Conservation (phyloP, 371 early-diverging fungal species). For the Funneliformis caledonium region DNA sequence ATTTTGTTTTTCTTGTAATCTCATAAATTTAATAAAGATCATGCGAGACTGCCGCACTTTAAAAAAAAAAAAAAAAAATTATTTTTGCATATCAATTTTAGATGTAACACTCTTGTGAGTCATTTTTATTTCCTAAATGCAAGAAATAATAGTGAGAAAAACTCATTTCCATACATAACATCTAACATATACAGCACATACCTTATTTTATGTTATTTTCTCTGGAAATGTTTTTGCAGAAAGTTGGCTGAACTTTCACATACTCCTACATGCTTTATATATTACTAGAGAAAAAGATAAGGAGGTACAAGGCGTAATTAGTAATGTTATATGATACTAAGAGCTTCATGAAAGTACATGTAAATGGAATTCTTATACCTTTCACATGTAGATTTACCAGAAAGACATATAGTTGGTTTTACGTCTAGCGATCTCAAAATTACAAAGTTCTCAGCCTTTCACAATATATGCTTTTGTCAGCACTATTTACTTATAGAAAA, state of each 20-base stretch:
- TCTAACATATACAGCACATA: constrained; percentile 9
- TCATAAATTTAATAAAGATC: no score
- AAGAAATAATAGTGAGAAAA: neutral
- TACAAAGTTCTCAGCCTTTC: neutral
- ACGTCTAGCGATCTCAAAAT: neutral
- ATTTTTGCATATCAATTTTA: no score
- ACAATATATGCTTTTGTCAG: neutral
- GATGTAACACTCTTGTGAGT: no score
- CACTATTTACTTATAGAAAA: neutral
- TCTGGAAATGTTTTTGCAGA: neutral
- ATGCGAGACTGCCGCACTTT: no score
- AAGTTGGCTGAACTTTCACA: constrained; percentile 24
- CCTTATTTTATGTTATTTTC: neutral
- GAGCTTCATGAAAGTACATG: constrained; percentile 29
- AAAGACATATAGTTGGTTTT: neutral
- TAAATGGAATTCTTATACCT: neutral
- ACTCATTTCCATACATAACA: constrained; percentile 1
- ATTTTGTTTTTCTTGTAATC: no score
- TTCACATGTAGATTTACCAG: constrained; percentile 22
- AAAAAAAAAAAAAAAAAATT: no score
- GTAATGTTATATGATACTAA: constrained; percentile 16
- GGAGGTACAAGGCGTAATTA: constrained; percentile 14
- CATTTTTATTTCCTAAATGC: no score
- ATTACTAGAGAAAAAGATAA: constrained; percentile 6
- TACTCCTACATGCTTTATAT: constrained; percentile 28